Evolutionary conservation across 2,329 filamentous ascomycete genomes (phyloP), one percentile per base, ranked within the genome.

Genomic region (Xylaria sp.): DNA sequence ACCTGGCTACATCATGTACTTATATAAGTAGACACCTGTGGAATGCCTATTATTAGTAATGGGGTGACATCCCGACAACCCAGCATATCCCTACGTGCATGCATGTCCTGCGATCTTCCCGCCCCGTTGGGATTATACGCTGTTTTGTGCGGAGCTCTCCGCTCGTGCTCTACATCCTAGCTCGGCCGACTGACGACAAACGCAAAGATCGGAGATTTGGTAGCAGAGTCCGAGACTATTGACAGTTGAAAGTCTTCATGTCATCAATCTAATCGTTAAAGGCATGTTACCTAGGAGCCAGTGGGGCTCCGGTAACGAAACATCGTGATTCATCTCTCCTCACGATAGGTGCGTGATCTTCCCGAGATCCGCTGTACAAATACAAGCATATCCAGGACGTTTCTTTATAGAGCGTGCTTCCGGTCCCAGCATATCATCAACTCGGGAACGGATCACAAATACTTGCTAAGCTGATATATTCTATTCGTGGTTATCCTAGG

Each of bases 401-500:
- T 38, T 21, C n/a, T n/a, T 35, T 52, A 37, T 21, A 19, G 5
- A 42, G 42, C 42, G 46, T 37, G 31, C 33, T 53, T 43, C 31
- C 52, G 45, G 23, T 33, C 33, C 15, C 57, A 46, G 31, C 45
- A 53, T 42, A 25, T 11, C 25, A 33, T 47, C 52, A 42, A 52
- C 47, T 47, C 42, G 43, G 51, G 61, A 50, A 53, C 33, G 4
- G 31, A 61, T 64, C 62, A 55, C 58, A 64, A 64, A 64, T 64
- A 62, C 53, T 11, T 47, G n/a, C 46, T 45, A 40, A 45, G 42
- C 35, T 57, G 25, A 64, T 53, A 33, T 12, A 6, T 45, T 40
- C 12, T 50, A 33, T 60, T 40, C 50, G 50, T 43, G 49, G 17
- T 6, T 17, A 25, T 45, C 33, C 51, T 28, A 59, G 50, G 52